These are phyloP conservation scores for Mrakia frigida DNA, from an alignment of 768 basidiomycete genomes.

Conservation along the genomic window DNA sequence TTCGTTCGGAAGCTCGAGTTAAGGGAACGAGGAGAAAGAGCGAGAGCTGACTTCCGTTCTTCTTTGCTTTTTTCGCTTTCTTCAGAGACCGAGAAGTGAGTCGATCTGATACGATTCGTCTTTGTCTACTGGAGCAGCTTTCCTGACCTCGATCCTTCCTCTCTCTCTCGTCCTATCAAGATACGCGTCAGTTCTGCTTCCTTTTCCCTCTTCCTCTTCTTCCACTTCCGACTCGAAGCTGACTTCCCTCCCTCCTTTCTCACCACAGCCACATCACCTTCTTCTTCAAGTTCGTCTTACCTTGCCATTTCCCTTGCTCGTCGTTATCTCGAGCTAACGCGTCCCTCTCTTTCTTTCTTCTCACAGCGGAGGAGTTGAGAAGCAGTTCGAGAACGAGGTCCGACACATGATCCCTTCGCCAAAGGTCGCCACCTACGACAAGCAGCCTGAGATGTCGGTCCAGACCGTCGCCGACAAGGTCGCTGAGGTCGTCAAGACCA, in stretches of 20 bases:
- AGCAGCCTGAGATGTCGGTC: conserved; percentile 82
- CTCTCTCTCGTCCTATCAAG: background rate
- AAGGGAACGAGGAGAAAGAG: no score
- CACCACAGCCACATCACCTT: conserved; percentile 84
- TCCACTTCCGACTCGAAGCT: background rate
- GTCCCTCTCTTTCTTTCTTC: background rate
- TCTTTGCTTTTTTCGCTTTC: background rate
- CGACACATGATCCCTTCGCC: conserved; percentile 85
- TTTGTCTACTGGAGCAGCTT: no score
- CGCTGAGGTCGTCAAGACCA: conserved; percentile 68
- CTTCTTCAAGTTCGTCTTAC: conserved; percentile 35
- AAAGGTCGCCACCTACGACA: conserved; percentile 90
- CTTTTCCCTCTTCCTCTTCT: background rate
- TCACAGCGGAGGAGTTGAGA: conserved; percentile 95
- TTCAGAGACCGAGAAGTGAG: conserved; percentile 82
- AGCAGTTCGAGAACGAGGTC: conserved; percentile 77
- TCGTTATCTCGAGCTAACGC: background rate
- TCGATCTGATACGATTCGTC: no score
- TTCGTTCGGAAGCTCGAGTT: background rate
- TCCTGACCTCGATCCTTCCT: background rate
- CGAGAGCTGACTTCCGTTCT: background rate
- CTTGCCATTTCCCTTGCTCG: no score
- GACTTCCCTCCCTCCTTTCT: background rate
- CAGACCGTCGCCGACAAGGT: conserved; percentile 86
- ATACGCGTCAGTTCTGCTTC: conserved; percentile 10